Evolutionary conservation across 768 basidiomycete genomes (phyloP).

Genomic region (Tylopilus sp.): DNA sequence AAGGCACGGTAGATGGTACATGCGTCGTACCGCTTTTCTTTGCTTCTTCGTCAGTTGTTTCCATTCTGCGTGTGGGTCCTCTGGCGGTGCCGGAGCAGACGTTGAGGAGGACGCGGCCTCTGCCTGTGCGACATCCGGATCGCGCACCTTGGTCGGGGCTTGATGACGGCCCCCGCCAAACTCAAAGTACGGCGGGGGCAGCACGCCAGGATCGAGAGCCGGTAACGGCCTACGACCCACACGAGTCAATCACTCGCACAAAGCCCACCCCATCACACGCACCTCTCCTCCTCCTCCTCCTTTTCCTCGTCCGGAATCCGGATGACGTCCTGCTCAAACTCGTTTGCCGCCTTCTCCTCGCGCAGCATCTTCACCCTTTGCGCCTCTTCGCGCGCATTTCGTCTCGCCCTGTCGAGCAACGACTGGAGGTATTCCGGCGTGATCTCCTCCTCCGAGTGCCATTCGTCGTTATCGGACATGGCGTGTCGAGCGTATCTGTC

Average conservation of each 20-base stretch:
- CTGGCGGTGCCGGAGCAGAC: conserved; percentile 55
- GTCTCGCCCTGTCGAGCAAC: conserved; percentile 58
- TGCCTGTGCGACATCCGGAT: conserved; percentile 57
- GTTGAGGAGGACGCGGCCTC: conserved; percentile 49
- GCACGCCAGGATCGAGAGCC: conserved; percentile 57
- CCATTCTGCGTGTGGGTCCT: conserved; percentile 59
- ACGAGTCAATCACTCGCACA: not conserved
- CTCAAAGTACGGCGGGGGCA: conserved; percentile 64
- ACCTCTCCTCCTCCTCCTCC: conserved; percentile 13
- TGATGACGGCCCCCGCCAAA: conserved; percentile 43
- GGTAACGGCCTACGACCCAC: conserved; percentile 51
- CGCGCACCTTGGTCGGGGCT: conserved; percentile 47
- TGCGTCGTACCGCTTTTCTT: conserved; percentile 58
- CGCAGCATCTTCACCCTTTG: conserved; percentile 20
- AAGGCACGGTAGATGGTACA: not conserved
- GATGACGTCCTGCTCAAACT: conserved; percentile 51
- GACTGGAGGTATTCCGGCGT: conserved; percentile 61
- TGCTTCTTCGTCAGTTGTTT: conserved; percentile 70
- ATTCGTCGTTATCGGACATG: not conserved
- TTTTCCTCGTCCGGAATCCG: conserved; percentile 38
- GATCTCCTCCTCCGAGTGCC: conserved; percentile 39
- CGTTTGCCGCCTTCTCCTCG: conserved; percentile 21
- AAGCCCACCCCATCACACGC: conserved; percentile 27
- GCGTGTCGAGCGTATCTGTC: no score
- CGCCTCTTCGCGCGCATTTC: conserved; percentile 41